Conservation (phyloP, 805 yeast genomes). For the Blastobotrys americana region DNA sequence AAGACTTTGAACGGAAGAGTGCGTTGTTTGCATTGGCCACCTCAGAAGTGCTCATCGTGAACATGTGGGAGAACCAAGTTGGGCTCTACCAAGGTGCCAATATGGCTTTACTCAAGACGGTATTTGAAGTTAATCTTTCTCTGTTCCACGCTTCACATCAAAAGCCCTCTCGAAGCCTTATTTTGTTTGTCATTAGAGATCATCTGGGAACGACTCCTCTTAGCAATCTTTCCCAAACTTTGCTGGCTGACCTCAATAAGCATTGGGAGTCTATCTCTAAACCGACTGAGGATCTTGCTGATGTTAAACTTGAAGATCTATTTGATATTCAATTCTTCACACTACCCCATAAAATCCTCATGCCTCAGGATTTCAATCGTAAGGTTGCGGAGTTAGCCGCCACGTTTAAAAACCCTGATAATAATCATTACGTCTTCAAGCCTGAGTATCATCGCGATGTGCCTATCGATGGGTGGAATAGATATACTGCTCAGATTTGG, state of each 20-base stretch:
- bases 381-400: slow-evolving; percentile 62
- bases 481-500: slow-evolving; percentile 90
- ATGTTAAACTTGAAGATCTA: slow-evolving; percentile 58
- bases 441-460: slow-evolving; percentile 71
- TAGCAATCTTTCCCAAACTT: slow-evolving; percentile 57
- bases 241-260: slow-evolving; percentile 60
- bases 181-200: slow-evolving; percentile 84
- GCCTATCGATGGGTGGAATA: slow-evolving; percentile 94
- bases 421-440: slow-evolving; percentile 45
- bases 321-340: slow-evolving; percentile 80
- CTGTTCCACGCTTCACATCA: slow-evolving; percentile 60
- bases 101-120: slow-evolving; percentile 91
- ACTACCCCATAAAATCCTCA: slow-evolving; percentile 78
- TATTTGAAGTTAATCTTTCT: slow-evolving; percentile 87
- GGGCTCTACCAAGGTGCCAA: slow-evolving; percentile 97
- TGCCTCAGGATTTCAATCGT: slow-evolving; percentile 57
- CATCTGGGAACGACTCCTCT: slow-evolving; percentile 83
- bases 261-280: slow-evolving; percentile 76
- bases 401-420: slow-evolving; percentile 46
- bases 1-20: slow-evolving; percentile 94
- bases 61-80: slow-evolving; percentile 95
- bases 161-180: slow-evolving; percentile 36
- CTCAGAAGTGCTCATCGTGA: slow-evolving; percentile 81
- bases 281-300: slow-evolving; percentile 51
- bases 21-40: slow-evolving; percentile 92